These are phyloP conservation scores for Cylindrotheca fusiformis DNA, from an alignment of 108 stramenopile genomes.

Conservation along the genomic window DNA sequence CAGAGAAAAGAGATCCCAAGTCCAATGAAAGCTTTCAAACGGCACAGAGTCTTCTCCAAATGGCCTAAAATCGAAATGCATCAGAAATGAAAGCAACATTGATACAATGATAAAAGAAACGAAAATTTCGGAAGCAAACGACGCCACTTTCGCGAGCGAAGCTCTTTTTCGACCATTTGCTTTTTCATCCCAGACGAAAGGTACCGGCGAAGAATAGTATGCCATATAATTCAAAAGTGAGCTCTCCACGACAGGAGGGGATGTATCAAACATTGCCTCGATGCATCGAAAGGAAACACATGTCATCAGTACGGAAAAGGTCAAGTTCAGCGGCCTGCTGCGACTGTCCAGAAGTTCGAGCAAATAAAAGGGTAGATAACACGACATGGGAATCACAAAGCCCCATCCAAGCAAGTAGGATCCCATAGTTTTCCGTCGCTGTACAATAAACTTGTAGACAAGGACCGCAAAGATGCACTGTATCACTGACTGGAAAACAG, in stretches of 20 bases:
- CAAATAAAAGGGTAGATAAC: constrained; percentile 26
- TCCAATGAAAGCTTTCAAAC: constrained; percentile 17
- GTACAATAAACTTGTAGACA: constrained; percentile 34
- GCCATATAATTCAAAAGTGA: constrained; percentile 34
- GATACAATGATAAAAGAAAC: constrained; percentile 25
- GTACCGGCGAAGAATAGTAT: constrained; percentile 28
- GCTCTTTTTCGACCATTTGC: constrained; percentile 13
- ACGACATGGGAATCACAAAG: constrained; percentile 25
- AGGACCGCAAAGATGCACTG: constrained; percentile 22
- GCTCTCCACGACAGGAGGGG: constrained; percentile 27
- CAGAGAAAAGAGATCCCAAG: constrained; percentile 17
- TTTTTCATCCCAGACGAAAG: constrained; percentile 36
- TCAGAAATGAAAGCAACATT: constrained; percentile 21
- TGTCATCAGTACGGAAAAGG: constrained; percentile 13
- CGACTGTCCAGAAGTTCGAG: constrained; percentile 27
- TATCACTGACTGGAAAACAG: constrained; percentile 22
- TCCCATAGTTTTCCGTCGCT: constrained; percentile 15
- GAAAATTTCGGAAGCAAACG: constrained; percentile 8
- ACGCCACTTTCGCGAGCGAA: not conserved
- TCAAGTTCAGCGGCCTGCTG: constrained; percentile 14
- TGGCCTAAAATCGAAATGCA: constrained; percentile 30
- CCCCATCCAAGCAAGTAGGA: constrained; percentile 43
- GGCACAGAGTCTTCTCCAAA: constrained; percentile 17
- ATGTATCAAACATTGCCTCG: constrained; percentile 47
- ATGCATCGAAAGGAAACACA: constrained; percentile 30